These are phyloP conservation scores for Aspergillus sp. DNA, from an alignment of 2,329 filamentous ascomycete species.

Conservation along the genomic window DNA sequence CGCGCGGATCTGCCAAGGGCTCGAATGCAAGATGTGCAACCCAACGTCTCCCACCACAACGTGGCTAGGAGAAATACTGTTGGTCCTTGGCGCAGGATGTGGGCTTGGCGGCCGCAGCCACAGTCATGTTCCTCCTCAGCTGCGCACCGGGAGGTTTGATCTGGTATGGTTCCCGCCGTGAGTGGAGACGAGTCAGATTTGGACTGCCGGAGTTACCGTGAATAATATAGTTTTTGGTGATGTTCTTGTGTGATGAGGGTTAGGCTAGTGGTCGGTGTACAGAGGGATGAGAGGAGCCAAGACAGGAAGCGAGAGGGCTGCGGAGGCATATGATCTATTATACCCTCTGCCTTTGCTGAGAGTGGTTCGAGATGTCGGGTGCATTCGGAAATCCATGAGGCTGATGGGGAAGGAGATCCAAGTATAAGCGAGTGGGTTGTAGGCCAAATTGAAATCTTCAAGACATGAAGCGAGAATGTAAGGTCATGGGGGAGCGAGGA, in stretches of 20 bases:
- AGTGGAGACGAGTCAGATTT: background rate
- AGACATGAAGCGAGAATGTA: slow-evolving; percentile 14
- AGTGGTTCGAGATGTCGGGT: slow-evolving; percentile 8
- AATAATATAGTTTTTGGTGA: too few species aligned
- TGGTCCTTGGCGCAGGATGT: slow-evolving; percentile 19
- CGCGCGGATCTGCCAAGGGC: slow-evolving; percentile 11
- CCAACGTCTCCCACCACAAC: slow-evolving; percentile 16
- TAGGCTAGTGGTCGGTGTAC: too few species aligned
- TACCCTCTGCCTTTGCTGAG: slow-evolving; percentile 1
- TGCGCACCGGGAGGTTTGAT: slow-evolving; percentile 8
- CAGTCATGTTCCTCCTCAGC: slow-evolving; percentile 7
- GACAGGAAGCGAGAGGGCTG: background rate
- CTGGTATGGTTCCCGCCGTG: slow-evolving; percentile 24
- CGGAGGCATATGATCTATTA: background rate
- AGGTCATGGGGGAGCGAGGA: slow-evolving; percentile 8
- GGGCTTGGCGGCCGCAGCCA: slow-evolving; percentile 17
- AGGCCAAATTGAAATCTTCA: slow-evolving; percentile 14
- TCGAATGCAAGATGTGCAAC: slow-evolving; percentile 9
- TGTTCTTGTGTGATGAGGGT: too few species aligned
- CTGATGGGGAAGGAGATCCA: slow-evolving; percentile 9
- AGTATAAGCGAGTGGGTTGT: slow-evolving; percentile 11
- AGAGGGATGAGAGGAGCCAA: background rate
- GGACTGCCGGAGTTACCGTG: too few species aligned
- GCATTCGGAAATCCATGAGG: slow-evolving; percentile 10
- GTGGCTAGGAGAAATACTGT: slow-evolving; percentile 18